Evolutionary conservation across 2,329 filamentous ascomycete species (phyloP).

Genomic region (Colletotrichum falcatum): DNA sequence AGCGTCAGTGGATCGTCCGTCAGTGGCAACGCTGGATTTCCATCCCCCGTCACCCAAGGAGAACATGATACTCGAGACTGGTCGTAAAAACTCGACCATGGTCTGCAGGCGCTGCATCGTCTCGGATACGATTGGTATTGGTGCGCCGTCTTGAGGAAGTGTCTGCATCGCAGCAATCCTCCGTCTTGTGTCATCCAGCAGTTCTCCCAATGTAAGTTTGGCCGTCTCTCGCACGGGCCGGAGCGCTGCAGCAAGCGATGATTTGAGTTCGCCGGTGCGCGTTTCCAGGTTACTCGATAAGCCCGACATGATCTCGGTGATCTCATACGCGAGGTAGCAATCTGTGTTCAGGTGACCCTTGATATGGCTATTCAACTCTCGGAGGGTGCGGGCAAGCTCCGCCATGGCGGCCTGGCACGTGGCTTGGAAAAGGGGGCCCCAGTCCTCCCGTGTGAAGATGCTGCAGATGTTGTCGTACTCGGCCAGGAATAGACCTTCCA

Average conservation of each 20-base stretch:
- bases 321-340: slow-evolving; percentile 94
- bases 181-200: slow-evolving; percentile 85
- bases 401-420: slow-evolving; percentile 83
- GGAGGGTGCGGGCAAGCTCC: slow-evolving; percentile 86
- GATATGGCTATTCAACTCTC: slow-evolving; percentile 91
- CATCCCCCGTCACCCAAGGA: slow-evolving; percentile 95
- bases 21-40: slow-evolving; percentile 67
- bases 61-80: slow-evolving; percentile 89
- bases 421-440: slow-evolving; percentile 80
- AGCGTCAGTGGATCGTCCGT: slow-evolving; percentile 70
- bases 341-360: slow-evolving; percentile 88
- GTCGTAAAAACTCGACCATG: slow-evolving; percentile 87
- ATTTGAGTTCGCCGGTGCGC: slow-evolving; percentile 87
- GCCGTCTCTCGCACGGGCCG: slow-evolving; percentile 93
- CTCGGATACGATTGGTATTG: slow-evolving; percentile 82
- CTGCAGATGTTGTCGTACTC: slow-evolving; percentile 93
- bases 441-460: slow-evolving; percentile 88
- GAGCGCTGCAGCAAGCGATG: slow-evolving; percentile 83
- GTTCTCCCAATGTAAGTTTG: slow-evolving; percentile 83
- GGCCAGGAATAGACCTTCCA: slow-evolving; percentile 87
- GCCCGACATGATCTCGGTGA: slow-evolving; percentile 88
- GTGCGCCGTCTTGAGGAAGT: slow-evolving; percentile 82
- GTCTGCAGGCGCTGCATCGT: slow-evolving; percentile 88
- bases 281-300: slow-evolving; percentile 84
- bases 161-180: slow-evolving; percentile 73